These are phyloP conservation scores for Ascosphaera aggregata DNA, from an alignment of 2,329 filamentous ascomycete species.

Conservation along the genomic window DNA sequence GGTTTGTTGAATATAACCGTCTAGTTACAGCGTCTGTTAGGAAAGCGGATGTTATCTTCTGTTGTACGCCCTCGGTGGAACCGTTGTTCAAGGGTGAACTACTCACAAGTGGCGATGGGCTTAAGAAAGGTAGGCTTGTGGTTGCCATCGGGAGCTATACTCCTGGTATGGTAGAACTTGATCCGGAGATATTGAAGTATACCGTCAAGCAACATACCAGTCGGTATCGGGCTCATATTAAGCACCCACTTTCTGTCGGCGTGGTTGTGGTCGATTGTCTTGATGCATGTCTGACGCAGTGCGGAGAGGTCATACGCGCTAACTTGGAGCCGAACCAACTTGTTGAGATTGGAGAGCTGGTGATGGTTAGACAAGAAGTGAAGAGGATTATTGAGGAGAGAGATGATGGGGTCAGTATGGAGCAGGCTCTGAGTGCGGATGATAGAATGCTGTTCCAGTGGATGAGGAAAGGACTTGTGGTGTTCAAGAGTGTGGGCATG, in stretches of 20 bases:
- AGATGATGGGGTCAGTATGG: conserved; percentile 8
- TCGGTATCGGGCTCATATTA: no score
- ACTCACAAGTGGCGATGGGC: conserved; percentile 18
- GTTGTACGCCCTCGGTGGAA: conserved; percentile 23
- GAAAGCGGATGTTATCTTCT: conserved; percentile 23
- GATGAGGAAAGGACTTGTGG: conserved; percentile 18
- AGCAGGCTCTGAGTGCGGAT: no score
- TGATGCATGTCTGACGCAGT: conserved; percentile 22
- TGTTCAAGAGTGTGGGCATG: conserved; percentile 29
- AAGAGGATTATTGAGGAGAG: conserved; percentile 6
- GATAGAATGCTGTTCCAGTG: no score
- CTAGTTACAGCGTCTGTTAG: conserved; percentile 11
- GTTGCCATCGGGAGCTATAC: conserved; percentile 30
- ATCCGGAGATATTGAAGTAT: conserved; percentile 20
- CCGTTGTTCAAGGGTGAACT: conserved; percentile 20
- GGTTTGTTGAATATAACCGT: conserved; percentile 6
- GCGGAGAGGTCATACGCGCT: conserved; percentile 23
- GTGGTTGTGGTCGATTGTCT: conserved; percentile 42
- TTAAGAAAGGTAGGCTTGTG: conserved; percentile 22
- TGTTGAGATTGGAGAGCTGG: conserved; percentile 21
- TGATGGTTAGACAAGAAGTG: no score
- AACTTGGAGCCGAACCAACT: conserved; percentile 15
- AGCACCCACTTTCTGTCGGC: no score
- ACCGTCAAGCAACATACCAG: no score
- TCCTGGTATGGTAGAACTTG: conserved; percentile 29